phyloP scores from a whole-genome alignment of 2,329 filamentous ascomycete genomes.

The Bisporella sp. region DNA sequence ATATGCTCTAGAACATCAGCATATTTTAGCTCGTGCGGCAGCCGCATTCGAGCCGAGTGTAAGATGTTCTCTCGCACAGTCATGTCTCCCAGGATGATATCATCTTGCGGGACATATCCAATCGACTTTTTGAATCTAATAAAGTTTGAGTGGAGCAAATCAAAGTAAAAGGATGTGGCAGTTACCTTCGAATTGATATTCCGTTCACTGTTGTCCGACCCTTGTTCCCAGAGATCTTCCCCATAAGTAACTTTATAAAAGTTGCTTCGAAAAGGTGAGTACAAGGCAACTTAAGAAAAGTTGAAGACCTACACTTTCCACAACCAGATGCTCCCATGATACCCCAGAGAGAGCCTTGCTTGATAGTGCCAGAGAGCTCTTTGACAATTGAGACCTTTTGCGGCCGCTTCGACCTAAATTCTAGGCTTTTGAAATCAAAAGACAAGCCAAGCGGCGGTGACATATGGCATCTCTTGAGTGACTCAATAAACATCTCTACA shows the following conservation, averaged over 20 bases:
- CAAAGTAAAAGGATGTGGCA: too few species aligned
- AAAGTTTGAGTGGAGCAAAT: neutral
- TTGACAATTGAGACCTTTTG: too few species aligned
- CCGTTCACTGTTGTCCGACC: slow-evolving; percentile 45
- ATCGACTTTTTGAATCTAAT: slow-evolving; percentile 50
- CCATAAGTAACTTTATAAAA: slow-evolving; percentile 55
- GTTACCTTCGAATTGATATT: too few species aligned
- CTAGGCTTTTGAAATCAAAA: too few species aligned
- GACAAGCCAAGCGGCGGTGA: too few species aligned
- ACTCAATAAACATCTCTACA: too few species aligned
- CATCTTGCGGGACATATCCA: slow-evolving; percentile 56
- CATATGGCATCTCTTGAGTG: too few species aligned
- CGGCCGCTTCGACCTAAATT: too few species aligned
- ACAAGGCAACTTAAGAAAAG: too few species aligned
- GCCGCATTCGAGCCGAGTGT: slow-evolving; percentile 47
- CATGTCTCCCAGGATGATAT: slow-evolving; percentile 51
- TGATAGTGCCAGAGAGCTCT: too few species aligned
- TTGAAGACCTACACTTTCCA: slow-evolving; percentile 1
- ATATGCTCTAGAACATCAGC: slow-evolving; percentile 44
- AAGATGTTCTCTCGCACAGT: slow-evolving; percentile 57
- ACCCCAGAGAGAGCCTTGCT: slow-evolving; percentile 13
- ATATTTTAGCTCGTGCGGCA: slow-evolving; percentile 44
- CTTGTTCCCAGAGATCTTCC: slow-evolving; percentile 43
- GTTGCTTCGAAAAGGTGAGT: slow-evolving; percentile 29
- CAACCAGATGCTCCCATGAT: slow-evolving; percentile 28